phyloP scores from a whole-genome alignment of 169 alveolate species.

The Plasmodium billcollinsi region DNA sequence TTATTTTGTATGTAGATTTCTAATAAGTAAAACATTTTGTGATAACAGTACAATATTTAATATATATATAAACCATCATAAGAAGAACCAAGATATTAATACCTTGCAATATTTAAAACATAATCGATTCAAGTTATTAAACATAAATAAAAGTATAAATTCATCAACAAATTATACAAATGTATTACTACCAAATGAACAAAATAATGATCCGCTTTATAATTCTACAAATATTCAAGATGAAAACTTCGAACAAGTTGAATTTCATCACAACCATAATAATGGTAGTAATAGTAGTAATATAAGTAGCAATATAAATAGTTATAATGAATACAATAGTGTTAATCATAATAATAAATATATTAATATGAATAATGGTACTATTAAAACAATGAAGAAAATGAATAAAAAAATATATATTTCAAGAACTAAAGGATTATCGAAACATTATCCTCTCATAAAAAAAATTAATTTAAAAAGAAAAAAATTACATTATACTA shows the following conservation, averaged over 20 bases:
- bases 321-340: background rate
- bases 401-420: conserved; percentile 20
- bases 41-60: conserved; percentile 75
- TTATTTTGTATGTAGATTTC: conserved; percentile 64
- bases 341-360: no score
- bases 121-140: conserved; percentile 44
- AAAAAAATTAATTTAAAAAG: conserved; percentile 6
- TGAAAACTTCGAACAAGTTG: no score
- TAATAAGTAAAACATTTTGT: conserved; percentile 75
- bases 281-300: background rate
- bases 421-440: background rate
- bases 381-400: background rate
- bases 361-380: background rate
- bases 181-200: no score
- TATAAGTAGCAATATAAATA: background rate
- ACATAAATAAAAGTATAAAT: background rate
- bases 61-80: conserved; percentile 16
- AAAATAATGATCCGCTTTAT: no score
- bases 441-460: background rate
- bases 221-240: no score
- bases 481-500: conserved; percentile 25
- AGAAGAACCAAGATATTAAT: conserved; percentile 10
- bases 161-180: no score
- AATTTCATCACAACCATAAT: background rate
- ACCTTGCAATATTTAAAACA: conserved; percentile 8